Evolutionary conservation across 345 rosid genomes (phyloP), one percentile per base, ranked within the genome.

Genomic region (Excoecaria agallocha): DNA sequence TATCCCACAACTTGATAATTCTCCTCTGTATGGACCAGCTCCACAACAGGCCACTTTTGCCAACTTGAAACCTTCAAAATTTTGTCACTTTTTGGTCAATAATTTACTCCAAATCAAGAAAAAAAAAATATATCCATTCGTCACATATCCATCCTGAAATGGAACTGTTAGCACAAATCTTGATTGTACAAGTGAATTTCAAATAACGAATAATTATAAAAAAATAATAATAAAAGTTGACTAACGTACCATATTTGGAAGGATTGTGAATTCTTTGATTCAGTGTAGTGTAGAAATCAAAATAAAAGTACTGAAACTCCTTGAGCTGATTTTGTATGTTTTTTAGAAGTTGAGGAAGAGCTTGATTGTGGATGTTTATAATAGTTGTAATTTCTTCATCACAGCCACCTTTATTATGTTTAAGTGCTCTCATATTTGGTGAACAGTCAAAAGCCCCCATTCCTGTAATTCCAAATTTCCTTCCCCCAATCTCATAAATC

Each of bases 31-130:
- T 52, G 37, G 50, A 55, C 96, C 96, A 30, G 84, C 77, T 37
- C 98, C 98, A 72, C 97, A 91, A 58, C 94, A 94, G 55, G 92
- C 96, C 62, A 65, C 78, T 38, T 81, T 77, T 6, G 68, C 24
- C 68, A 38, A 12, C 50, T 73, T 39, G 48, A 71, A 73, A 48
- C 60, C 59, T 73, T 61, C 43, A 61, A 20, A 30, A 35, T 5
- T 43, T 6, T 43, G 10, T 43, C 48, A 1, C 10, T 43, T 6
- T 8, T 43, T 43, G 6, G 6, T 43, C 10, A 43, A 43, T 43
- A 43, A 10, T 43, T 43, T 10, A 43, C 1, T 43, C 6, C 10
- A 43, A 10, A 43, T 43, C 10, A n/a, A n/a, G 64, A 1, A n/a
- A 1, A 43, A 24, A 62, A 20, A 5, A 17, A n/a, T n/a, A 82